Evolutionary conservation across 2,329 filamentous ascomycete genomes (phyloP).

Genomic region (Colletotrichum sp.): DNA sequence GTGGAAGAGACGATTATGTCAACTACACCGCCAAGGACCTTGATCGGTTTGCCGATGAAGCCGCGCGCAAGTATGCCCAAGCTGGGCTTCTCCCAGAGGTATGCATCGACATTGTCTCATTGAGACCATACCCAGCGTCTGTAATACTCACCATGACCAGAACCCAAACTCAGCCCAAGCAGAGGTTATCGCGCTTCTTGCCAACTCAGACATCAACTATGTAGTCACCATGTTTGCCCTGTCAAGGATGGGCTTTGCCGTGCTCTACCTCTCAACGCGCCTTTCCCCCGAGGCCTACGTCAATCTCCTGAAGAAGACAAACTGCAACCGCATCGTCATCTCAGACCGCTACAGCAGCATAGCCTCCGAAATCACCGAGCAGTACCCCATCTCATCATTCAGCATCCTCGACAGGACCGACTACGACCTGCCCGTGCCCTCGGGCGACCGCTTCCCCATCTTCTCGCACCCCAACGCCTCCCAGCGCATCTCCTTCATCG

Average conservation of each 20-base stretch:
- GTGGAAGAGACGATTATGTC: slow-evolving; percentile 25
- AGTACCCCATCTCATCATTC: slow-evolving; percentile 27
- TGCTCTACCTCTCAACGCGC: slow-evolving; percentile 59
- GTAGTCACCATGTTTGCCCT: slow-evolving; percentile 58
- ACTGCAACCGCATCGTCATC: slow-evolving; percentile 31
- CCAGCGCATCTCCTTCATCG: slow-evolving; percentile 29
- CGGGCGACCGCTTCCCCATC: slow-evolving; percentile 21
- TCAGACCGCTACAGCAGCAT: slow-evolving; percentile 10
- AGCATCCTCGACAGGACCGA: slow-evolving; percentile 18
- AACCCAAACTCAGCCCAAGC: slow-evolving; percentile 25
- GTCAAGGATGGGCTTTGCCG: slow-evolving; percentile 56
- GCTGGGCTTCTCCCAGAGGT: slow-evolving; percentile 17
- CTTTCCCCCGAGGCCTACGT: slow-evolving; percentile 56
- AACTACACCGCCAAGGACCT: slow-evolving; percentile 28
- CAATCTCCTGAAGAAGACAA: slow-evolving; percentile 48
- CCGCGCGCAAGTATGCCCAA: slow-evolving; percentile 15
- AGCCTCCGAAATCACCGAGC: slow-evolving; percentile 27
- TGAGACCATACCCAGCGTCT: background rate
- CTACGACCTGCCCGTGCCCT: slow-evolving; percentile 7
- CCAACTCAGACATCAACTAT: slow-evolving; percentile 55
- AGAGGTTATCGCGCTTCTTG: slow-evolving; percentile 51
- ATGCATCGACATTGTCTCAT: background rate
- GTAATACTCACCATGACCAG: background rate
- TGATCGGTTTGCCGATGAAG: slow-evolving; percentile 27
- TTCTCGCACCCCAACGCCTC: slow-evolving; percentile 21